Conservation (phyloP, 805 yeast genomes). For the Metschnikowia kunwiensis region DNA sequence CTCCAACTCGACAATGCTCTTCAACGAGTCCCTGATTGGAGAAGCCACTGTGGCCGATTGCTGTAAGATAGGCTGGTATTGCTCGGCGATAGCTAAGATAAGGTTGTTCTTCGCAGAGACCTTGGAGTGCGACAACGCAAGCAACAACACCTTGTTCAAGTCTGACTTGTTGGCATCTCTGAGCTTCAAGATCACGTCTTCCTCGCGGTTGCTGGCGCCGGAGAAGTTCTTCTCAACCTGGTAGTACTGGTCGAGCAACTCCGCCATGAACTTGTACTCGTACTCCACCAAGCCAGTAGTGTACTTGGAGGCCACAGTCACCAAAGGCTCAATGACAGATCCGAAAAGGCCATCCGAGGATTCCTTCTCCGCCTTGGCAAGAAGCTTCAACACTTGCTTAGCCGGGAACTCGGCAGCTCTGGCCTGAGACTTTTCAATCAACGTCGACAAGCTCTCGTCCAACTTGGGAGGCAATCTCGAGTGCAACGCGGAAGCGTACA, state of each 20-base stretch:
- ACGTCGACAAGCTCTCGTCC: slow-evolving; percentile 60
- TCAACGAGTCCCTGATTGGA: slow-evolving; percentile 67
- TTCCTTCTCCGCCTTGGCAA: slow-evolving; percentile 61
- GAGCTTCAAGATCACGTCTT: slow-evolving; percentile 79
- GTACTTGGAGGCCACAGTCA: slow-evolving; percentile 67
- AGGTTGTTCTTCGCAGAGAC: slow-evolving; percentile 91
- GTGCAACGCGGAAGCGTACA: slow-evolving; percentile 84
- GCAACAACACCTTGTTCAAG: slow-evolving; percentile 65
- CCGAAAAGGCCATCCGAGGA: slow-evolving; percentile 40
- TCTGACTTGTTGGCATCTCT: slow-evolving; percentile 86
- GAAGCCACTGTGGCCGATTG: slow-evolving; percentile 61
- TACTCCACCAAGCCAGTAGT: slow-evolving; percentile 76
- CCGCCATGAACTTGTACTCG: slow-evolving; percentile 73
- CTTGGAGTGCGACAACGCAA: slow-evolving; percentile 85
- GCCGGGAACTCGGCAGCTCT: slow-evolving; percentile 92
- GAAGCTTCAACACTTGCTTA: slow-evolving; percentile 68
- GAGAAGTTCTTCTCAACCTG: slow-evolving; percentile 75
- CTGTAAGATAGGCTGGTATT: slow-evolving; percentile 76
- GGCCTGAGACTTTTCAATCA: slow-evolving; percentile 61
- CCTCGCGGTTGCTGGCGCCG: slow-evolving; percentile 76
- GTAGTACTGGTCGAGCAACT: slow-evolving; percentile 67
- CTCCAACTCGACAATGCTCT: slow-evolving; percentile 81
- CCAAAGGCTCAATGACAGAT: slow-evolving; percentile 68
- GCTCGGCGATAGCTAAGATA: slow-evolving; percentile 77
- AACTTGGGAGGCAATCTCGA: slow-evolving; percentile 80